These are phyloP conservation scores for Rubroshorea leprosula DNA, from an alignment of 345 rosid genomes.

Conservation along the genomic window DNA sequence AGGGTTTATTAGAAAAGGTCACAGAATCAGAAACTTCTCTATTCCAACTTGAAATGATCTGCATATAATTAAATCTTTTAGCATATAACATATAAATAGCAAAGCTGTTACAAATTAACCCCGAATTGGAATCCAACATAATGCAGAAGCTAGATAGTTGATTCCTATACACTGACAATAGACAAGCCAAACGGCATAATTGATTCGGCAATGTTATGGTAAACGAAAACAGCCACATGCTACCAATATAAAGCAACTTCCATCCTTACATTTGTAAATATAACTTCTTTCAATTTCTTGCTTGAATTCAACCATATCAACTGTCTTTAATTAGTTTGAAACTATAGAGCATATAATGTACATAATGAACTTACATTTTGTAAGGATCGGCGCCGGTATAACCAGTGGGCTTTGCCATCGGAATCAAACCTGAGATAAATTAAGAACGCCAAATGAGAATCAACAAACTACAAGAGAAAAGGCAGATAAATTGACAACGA, in stretches of 20 bases:
- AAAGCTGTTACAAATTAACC: not conserved
- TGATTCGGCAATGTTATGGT: too few relatives aligned
- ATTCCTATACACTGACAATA: too few relatives aligned
- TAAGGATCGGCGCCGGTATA: constrained; percentile 90
- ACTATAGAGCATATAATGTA: not conserved
- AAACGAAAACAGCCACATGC: too few relatives aligned
- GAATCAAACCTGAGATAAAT: constrained; percentile 51
- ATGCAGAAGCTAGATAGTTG: not conserved
- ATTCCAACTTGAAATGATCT: constrained; percentile 95
- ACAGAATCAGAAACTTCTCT: constrained; percentile 77
- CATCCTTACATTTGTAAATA: too few relatives aligned
- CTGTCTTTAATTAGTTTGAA: not conserved
- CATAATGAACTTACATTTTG: constrained; percentile 49
- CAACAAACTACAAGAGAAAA: not conserved
- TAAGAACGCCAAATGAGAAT: not conserved
- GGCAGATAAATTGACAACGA: not conserved
- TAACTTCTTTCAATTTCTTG: not conserved
- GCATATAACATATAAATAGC: too few relatives aligned
- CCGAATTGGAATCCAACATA: not conserved
- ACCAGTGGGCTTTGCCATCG: constrained; percentile 82
- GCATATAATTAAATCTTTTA: constrained; percentile 17
- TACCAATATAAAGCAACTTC: too few relatives aligned
- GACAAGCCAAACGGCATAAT: too few relatives aligned
- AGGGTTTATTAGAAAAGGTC: constrained; percentile 89
- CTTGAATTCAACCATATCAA: not conserved